Percentiles rank a stretch among this genome's conserved stretches.
These are phyloP conservation scores for Fusarium stilboides DNA, from an alignment of 2,329 filamentous ascomycete species.

Conservation along the genomic window DNA sequence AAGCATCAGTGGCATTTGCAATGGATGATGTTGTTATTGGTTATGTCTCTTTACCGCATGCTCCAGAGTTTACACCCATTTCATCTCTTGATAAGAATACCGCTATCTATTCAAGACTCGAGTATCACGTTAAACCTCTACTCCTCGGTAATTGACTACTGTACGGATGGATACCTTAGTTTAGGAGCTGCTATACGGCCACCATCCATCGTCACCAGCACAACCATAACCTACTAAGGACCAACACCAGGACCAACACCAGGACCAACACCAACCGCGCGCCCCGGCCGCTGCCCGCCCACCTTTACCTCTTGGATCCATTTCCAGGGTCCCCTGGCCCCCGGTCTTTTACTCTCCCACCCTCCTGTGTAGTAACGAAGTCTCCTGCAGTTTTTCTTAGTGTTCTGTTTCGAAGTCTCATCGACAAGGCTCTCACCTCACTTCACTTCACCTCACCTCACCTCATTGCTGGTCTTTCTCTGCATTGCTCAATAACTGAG, in stretches of 20 bases:
- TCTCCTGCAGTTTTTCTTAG: conserved; percentile 21
- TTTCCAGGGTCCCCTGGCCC: conserved; percentile 38
- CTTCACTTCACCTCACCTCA: conserved; percentile 18
- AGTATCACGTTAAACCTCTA: conserved; percentile 15
- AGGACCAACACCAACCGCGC: conserved; percentile 42
- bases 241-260: conserved; percentile 17
- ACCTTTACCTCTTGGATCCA: conserved; percentile 29
- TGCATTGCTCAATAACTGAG: conserved; percentile 5
- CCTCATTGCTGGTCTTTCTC: conserved; percentile 4
- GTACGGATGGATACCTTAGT: not conserved
- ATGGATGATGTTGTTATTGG: not conserved
- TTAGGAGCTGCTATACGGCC: conserved; percentile 21
- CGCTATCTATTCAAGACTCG: not conserved
- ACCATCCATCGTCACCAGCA: conserved; percentile 11
- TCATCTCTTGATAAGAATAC: not conserved
- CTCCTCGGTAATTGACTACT: conserved; percentile 10
- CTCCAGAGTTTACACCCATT: no score
- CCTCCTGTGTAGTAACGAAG: conserved; percentile 25
- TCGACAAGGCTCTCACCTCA: conserved; percentile 22
- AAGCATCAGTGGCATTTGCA: not conserved
- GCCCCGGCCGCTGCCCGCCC: conserved; percentile 40
- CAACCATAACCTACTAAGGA: not conserved
- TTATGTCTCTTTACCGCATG: not conserved
- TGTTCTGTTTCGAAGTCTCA: conserved; percentile 38
- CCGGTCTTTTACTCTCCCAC: conserved; percentile 32